Conservation (phyloP, 2,329 filamentous ascomycete species). For the Colletotrichum lindemuthianum region DNA sequence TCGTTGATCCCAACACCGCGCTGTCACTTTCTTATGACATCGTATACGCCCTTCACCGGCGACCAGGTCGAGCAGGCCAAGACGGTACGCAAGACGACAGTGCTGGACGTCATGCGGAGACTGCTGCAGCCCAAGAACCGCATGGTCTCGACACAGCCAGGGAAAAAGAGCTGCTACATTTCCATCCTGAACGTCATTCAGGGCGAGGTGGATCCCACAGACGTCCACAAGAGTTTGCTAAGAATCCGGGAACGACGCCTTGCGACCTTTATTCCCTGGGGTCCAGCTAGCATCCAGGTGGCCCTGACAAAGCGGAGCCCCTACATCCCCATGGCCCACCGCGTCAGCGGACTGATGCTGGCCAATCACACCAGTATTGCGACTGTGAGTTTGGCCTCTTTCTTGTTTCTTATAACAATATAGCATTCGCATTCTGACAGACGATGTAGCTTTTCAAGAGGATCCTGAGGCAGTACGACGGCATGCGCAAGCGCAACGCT, state of each 20-base stretch:
- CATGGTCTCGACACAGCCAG: constrained; percentile 96
- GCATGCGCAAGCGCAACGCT: constrained; percentile 94
- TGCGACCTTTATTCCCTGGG: constrained; percentile 98
- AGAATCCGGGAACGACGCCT: constrained; percentile 94
- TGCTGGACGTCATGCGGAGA: constrained; percentile 96
- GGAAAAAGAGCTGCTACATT: constrained; percentile 98
- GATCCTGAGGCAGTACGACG: constrained; percentile 91
- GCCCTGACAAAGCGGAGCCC: constrained; percentile 96
- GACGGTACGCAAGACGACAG: constrained; percentile 97
- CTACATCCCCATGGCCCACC: constrained; percentile 92
- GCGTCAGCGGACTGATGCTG: constrained; percentile 96
- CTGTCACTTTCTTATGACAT: constrained; percentile 98
- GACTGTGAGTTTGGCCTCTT: constrained; percentile 65
- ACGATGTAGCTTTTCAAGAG: constrained; percentile 81
- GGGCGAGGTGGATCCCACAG: constrained; percentile 96
- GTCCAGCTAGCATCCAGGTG: constrained; percentile 96
- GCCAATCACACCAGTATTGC: constrained; percentile 98
- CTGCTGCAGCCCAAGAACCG: constrained; percentile 97
- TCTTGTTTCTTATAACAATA: background rate
- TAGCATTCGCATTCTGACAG: constrained; percentile 4
- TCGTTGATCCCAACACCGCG: constrained; percentile 95
- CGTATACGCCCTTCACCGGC: constrained; percentile 97
- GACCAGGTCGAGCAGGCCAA: constrained; percentile 97
- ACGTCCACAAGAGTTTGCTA: constrained; percentile 97
- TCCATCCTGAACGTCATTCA: constrained; percentile 99